Base-by-base conservation (phyloP, 371 early-diverging fungal genomes). In the Sporodiniella umbellata region DNA sequence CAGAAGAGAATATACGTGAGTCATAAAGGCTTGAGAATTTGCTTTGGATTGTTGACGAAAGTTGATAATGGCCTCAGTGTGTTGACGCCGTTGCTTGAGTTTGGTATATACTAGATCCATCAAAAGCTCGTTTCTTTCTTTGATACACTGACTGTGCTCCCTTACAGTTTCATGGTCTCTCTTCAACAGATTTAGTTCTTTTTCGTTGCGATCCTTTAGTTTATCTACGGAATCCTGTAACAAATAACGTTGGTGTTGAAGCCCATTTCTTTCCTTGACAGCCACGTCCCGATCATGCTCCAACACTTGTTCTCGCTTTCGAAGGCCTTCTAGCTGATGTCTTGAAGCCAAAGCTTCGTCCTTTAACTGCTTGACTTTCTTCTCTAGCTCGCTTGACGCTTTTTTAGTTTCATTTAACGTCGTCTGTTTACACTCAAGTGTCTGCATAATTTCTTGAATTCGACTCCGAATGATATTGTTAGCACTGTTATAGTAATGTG, bases 311-410 rank as follows among this genome's bases (percentile, higher is more conserved):
- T 75, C 76, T 50, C 62, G 48, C 22, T 52, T 56, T 45, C 72
- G 56, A 10, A 75, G 47, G 3, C 60, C 70, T 46, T 75, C 76
- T 4, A 75, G 42, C 22, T 72, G 68, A 17, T 57, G 52, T 28
- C 76, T 65, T 14, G 76, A 75, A 17, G 56, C 58, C 5, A 75
- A 30, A 4, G 76, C 76, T 57, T 75, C 72, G 10, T 75, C 68
- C 45, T 67, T 67, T 28, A 75, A 35, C 31, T 58, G 62, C 30
- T 75, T 75, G 0, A 75, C 76, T 45, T 68, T 58, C 5, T 56
- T 38, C 48, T 75, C 76, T 24, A 72, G 64, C 28, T 58, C 51
- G 12, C 51, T 51, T 0, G 76, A 70, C 14, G 62, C 52, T 11
- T 45, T 48, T 38, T 72, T 72, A 17, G 76, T 75, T n/a, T 47